Percentiles rank a stretch among this genome's conserved stretches.
Evolutionary conservation across 192 early-diverging fungal species (phyloP).

Genomic region (Fimicolochytrium jonesii): DNA sequence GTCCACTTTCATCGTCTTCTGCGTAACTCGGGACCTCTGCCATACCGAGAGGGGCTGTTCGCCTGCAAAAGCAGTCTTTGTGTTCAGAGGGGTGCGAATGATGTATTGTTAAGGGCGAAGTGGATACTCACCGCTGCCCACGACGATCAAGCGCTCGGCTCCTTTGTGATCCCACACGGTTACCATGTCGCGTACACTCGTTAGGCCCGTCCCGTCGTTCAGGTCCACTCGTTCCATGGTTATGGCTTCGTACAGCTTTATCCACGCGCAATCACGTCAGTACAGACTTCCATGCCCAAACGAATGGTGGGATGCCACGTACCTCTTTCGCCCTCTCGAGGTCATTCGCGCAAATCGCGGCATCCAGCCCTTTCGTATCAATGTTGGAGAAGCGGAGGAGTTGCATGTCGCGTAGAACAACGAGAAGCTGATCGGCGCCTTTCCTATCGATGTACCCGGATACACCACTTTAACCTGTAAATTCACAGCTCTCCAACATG

Average conservation of each 20-base stretch:
- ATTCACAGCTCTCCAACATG: too few species aligned
- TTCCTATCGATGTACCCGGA: too few species aligned
- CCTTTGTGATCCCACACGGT: conserved; percentile 1
- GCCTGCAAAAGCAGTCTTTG: conserved; percentile 4
- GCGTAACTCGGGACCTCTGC: conserved; percentile 2
- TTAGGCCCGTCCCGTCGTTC: conserved; percentile 2
- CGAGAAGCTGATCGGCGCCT: conserved; percentile 30
- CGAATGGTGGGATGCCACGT: too few species aligned
- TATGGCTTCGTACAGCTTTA: conserved; percentile 19
- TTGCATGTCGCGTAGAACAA: conserved; percentile 21
- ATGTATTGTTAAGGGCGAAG: too few species aligned
- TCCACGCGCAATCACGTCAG: too few species aligned
- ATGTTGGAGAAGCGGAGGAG: conserved; percentile 31
- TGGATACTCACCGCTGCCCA: conserved; percentile 15
- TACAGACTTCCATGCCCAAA: too few species aligned
- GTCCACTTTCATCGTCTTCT: conserved; percentile 14
- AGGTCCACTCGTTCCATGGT: conserved; percentile 19
- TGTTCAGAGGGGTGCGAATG: not conserved
- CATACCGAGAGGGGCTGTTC: conserved; percentile 24
- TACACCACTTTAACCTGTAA: too few species aligned
- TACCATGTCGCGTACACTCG: not conserved
- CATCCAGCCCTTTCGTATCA: conserved; percentile 15
- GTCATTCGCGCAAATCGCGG: conserved; percentile 12
- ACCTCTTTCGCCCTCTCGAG: not conserved
- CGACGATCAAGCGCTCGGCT: conserved; percentile 7